Evolutionary conservation across 495 filamentous ascomycete genomes (phyloP), one percentile per base, ranked within the genome.

Genomic region (Penicillium dipodomyicola): DNA sequence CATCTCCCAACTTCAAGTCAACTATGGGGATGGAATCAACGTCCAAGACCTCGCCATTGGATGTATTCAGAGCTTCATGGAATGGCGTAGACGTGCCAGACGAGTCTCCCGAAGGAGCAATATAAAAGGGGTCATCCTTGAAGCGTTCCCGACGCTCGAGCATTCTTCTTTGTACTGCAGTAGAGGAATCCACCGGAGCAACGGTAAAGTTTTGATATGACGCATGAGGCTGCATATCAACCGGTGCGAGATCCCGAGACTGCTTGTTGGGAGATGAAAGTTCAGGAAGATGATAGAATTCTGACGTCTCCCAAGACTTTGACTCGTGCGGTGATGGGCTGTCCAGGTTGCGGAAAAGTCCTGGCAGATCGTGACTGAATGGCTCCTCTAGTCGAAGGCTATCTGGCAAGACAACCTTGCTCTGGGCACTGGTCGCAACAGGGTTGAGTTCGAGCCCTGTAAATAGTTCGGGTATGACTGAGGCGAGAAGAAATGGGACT

Each of bases 51-150:
- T 86, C 84, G 2, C 85, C 86, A 61, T 90, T 88, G 30, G 83
- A 82, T 29, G 73, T 80, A 56, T 82, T 78, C 0, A 91, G 76
- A 39, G 90, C 85, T 52, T 85, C 86, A 63, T 90, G 85, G 52
- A 90, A 80, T 3, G 88, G 86, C 0, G 89, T 90, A 1, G 83
- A 87, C 10, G 75, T 76, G 37, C 77, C 83, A 8, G 77, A 80
- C 9, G 65, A 62, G 0, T 58, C 61, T 23, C 79, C 83, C 2
- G 78, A 77, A 15, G 76, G 66, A 30, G 77, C 79, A 63, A 98
- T 98, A 65, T 98, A 97, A 67, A 96, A 98, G 4, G 94, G 94
- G 66, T 98, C 94, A 62, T 97, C 93, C 57, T 81, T 86, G 69
- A 96, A 89, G 43, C 90, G 81, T 63, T 93, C 91, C 41, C 79